Evolutionary conservation across 2,329 filamentous ascomycete species (phyloP).

Genomic region (Sporothrix dimorphospora): DNA sequence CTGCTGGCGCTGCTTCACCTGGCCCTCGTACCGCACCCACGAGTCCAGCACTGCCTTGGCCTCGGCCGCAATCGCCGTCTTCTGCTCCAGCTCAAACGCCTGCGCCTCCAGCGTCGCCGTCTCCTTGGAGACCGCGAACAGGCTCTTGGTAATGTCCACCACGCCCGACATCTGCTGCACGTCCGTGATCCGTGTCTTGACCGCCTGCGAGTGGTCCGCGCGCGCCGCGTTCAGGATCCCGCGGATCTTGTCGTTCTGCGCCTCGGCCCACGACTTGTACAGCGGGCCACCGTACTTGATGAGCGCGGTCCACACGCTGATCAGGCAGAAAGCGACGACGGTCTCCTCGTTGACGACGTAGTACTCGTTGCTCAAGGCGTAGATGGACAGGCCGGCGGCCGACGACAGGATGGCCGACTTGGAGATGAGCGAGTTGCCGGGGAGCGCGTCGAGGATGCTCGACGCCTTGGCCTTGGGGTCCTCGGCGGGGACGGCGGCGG

Average conservation of each 20-base stretch:
- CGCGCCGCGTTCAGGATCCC: conserved; percentile 92
- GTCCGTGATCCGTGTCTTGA: conserved; percentile 90
- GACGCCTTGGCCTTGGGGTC: conserved; percentile 97
- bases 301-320: conserved; percentile 89
- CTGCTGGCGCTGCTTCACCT: conserved; percentile 99
- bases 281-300: conserved; percentile 92
- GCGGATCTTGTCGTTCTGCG: conserved; percentile 89
- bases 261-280: conserved; percentile 91
- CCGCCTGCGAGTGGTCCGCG: conserved; percentile 91
- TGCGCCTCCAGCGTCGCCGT: conserved; percentile 94
- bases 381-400: conserved; percentile 84
- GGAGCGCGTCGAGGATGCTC: conserved; percentile 90
- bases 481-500: conserved; percentile 73
- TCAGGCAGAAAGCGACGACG: conserved; percentile 87
- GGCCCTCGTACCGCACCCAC: conserved; percentile 97
- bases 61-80: conserved; percentile 87
- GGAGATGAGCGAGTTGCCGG: conserved; percentile 87
- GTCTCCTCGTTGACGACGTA: conserved; percentile 99
- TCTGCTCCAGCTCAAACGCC: conserved; percentile 97
- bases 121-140: conserved; percentile 99
- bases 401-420: conserved; percentile 98
- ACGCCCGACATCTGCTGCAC: conserved; percentile 94
- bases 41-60: conserved; percentile 95
- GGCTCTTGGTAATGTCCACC: conserved; percentile 93
- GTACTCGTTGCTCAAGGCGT: conserved; percentile 98